phyloP scores from a whole-genome alignment of 2,329 filamentous ascomycete species.

The Dactylonectria macrodidyma region DNA sequence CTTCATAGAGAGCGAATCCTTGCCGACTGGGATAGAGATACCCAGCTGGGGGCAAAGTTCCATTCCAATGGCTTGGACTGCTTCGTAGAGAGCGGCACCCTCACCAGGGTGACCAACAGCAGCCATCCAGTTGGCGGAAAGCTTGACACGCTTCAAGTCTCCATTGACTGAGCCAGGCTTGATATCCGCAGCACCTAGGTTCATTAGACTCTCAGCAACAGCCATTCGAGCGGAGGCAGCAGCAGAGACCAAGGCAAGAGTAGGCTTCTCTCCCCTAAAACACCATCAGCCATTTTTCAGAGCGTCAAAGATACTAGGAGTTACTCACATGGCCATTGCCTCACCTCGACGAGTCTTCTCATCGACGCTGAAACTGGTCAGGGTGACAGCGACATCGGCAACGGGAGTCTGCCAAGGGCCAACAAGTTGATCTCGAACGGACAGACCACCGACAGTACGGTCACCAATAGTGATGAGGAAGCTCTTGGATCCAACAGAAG shows the following conservation, averaged over 20 bases:
- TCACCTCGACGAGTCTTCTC: constrained; percentile 84
- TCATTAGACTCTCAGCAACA: constrained; percentile 93
- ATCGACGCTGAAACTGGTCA: constrained; percentile 79
- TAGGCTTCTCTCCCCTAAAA: constrained; percentile 82
- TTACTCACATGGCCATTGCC: constrained; percentile 86
- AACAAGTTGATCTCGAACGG: constrained; percentile 93
- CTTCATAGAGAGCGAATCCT: constrained; percentile 99
- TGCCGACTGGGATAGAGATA: constrained; percentile 94
- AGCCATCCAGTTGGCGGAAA: constrained; percentile 99
- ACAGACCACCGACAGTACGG: constrained; percentile 90
- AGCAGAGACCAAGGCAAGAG: constrained; percentile 89
- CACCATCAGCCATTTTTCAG: constrained; percentile 3
- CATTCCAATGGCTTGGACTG: constrained; percentile 93
- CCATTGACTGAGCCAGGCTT: constrained; percentile 63
- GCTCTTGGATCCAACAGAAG: constrained; percentile 94
- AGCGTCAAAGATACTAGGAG: not conserved
- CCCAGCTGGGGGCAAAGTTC: constrained; percentile 92
- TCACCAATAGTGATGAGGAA: constrained; percentile 98
- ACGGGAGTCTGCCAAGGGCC: constrained; percentile 97
- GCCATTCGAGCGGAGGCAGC: constrained; percentile 96
- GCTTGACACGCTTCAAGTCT: constrained; percentile 82
- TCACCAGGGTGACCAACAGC: constrained; percentile 95
- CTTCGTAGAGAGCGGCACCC: constrained; percentile 92
- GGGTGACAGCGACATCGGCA: constrained; percentile 93
- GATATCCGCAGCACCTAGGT: constrained; percentile 84